Base-by-base conservation (phyloP, 2,329 filamentous ascomycete species). In the Sclerotinia spermophila region DNA sequence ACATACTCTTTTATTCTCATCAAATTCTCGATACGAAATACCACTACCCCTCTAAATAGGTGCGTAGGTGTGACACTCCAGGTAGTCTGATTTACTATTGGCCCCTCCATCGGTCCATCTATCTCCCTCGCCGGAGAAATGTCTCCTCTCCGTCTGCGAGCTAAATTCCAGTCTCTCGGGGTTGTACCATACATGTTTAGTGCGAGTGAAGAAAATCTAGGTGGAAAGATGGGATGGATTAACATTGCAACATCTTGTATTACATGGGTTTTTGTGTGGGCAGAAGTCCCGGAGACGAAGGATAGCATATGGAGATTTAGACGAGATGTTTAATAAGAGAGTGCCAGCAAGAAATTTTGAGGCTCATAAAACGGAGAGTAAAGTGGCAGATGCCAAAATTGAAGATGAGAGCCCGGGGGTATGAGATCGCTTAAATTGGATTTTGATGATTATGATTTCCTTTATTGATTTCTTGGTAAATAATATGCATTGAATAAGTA, bases 161-260 rank as follows among this genome's bases (percentile, higher is more conserved):
- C 64, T 6, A 67, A 67, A 56, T 56, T 48, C 10, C 64, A 67
- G 30, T 56, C 51, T 1, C 35, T 56, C 11, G 64, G 64, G 13
- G 64, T 40, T 0, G 64, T 67, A 56, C 64, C 64, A 30, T 67
- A 67, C 30, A 67, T 67, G 64, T 67, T 67, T 6, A 67, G 56
- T n/a, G 40, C 45, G 2, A 53, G 30, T 15, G 51, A 67, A 67
- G 64, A 48, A 42, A 56, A 67, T 6, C 35, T 67, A 56, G 38
- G 48, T 40, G 64, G 51, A 1, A 67, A 56, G 27, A 67, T 35
- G 64, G 64, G 64, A 30, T 67, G 64, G 51, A 67, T 56, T 5
- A 56, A 56, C 24, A 56, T 56, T 24, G 48, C 64, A 19, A 56
- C 48, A 40, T 27, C 33, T 33, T 27, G 27, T 35, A 67, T 67